Conservation (phyloP, 225 moss, liverwort and hornwort genomes). For the Physcomitrium patens region DNA sequence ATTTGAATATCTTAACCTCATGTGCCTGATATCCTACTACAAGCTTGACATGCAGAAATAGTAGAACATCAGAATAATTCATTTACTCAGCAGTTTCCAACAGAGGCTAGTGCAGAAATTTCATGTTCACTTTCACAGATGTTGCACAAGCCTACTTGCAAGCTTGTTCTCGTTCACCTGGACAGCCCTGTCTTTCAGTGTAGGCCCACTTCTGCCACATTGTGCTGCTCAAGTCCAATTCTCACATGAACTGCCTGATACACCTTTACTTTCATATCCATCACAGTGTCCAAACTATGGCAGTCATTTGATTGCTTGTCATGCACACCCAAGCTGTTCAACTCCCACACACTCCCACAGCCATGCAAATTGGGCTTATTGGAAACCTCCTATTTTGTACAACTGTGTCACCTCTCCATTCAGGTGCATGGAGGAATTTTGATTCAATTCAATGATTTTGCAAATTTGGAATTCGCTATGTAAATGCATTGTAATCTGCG, state of each 20-base stretch:
- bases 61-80: too few species aligned
- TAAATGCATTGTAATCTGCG: constrained; percentile 7
- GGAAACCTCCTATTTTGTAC: not conserved
- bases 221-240: not conserved
- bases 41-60: too few species aligned
- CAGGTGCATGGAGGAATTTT: not conserved
- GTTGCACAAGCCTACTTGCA: too few species aligned
- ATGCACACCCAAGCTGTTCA: not conserved
- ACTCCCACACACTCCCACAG: not conserved
- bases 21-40: too few species aligned
- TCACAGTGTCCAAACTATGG: not conserved
- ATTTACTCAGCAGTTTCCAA: too few species aligned
- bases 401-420: not conserved
- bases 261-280: not conserved
- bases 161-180: too few species aligned
- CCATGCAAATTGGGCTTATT: not conserved
- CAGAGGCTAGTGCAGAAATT: too few species aligned
- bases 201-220: not conserved
- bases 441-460: not conserved
- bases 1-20: too few species aligned
- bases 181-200: too few species aligned
- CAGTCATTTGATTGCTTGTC: not conserved
- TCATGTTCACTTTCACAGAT: too few species aligned
- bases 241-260: not conserved
- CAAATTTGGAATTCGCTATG: not conserved